Evolutionary conservation across 208 protist species (phyloP).

Genomic region (Lotmaria passim): DNA sequence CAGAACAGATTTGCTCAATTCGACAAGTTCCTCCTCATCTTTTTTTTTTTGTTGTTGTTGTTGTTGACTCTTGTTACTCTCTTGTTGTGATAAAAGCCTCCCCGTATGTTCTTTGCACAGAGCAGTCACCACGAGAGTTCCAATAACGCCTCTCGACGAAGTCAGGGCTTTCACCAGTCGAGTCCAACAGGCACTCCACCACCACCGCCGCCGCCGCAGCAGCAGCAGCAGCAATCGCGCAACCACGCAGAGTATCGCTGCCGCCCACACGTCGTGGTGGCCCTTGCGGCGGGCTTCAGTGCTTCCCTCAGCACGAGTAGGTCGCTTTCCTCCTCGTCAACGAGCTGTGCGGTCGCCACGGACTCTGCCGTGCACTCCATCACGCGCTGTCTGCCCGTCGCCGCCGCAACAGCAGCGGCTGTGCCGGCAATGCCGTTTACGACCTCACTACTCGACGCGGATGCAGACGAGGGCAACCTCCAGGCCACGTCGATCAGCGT

Average conservation of each 20-base stretch:
- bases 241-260: background rate
- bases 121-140: background rate
- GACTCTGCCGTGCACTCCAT: background rate
- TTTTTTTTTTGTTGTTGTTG: slow-evolving; percentile 15
- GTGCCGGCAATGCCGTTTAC: background rate
- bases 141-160: background rate
- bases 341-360: background rate
- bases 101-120: slow-evolving; percentile 8
- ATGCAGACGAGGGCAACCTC: background rate
- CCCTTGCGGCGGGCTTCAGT: background rate
- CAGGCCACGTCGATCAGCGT: background rate
- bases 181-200: background rate
- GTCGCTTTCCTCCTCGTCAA: background rate
- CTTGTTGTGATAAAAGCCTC: too few species aligned
- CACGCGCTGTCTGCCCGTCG: background rate
- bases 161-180: background rate
- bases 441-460: background rate
- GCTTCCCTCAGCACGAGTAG: slow-evolving; percentile 6
- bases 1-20: background rate
- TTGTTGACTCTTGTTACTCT: background rate
- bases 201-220: background rate
- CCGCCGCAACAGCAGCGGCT: background rate
- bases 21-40: background rate
- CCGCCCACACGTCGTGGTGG: background rate
- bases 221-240: background rate